phyloP scores from a whole-genome alignment of 352 stramenopile species.

The Phytophthora colocasiae region DNA sequence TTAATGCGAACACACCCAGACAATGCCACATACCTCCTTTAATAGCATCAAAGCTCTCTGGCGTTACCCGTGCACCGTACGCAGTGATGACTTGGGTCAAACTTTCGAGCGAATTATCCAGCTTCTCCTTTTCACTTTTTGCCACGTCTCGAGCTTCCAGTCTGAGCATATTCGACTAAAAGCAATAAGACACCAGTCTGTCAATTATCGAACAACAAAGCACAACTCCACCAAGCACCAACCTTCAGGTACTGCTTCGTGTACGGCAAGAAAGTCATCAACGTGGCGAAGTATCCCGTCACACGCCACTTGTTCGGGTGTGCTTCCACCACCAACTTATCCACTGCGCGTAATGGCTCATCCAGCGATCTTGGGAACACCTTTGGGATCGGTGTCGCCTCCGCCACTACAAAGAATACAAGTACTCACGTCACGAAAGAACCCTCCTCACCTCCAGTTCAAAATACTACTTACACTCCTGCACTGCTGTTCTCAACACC shows the following conservation, averaged over 20 bases:
- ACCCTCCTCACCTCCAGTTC: background rate
- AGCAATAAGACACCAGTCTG: background rate
- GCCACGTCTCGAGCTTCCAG: conserved; percentile 81
- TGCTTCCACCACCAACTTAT: conserved; percentile 80
- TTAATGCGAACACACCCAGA: background rate
- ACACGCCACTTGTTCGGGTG: conserved; percentile 91
- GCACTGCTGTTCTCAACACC: conserved; percentile 62
- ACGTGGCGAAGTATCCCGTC: conserved; percentile 88
- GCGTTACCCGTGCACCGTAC: conserved; percentile 44
- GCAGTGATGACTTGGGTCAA: conserved; percentile 41
- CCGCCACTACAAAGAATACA: conserved; percentile 46
- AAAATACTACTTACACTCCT: conserved; percentile 52
- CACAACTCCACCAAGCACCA: background rate
- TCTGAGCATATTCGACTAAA: conserved; percentile 85
- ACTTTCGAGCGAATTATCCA: conserved; percentile 56
- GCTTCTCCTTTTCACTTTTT: conserved; percentile 56
- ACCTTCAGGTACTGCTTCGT: conserved; percentile 91
- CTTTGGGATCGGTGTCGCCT: conserved; percentile 72
- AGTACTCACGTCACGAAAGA: background rate
- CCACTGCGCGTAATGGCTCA: conserved; percentile 78
- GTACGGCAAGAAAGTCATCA: conserved; percentile 90
- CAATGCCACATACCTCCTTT: conserved; percentile 57
- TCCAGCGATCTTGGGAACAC: conserved; percentile 84
- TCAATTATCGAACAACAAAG: background rate
- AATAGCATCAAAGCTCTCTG: conserved; percentile 51